Evolutionary conservation across 345 rosid genomes (phyloP), one percentile per base, ranked within the genome.

Genomic region (Bruguiera parviflora): DNA sequence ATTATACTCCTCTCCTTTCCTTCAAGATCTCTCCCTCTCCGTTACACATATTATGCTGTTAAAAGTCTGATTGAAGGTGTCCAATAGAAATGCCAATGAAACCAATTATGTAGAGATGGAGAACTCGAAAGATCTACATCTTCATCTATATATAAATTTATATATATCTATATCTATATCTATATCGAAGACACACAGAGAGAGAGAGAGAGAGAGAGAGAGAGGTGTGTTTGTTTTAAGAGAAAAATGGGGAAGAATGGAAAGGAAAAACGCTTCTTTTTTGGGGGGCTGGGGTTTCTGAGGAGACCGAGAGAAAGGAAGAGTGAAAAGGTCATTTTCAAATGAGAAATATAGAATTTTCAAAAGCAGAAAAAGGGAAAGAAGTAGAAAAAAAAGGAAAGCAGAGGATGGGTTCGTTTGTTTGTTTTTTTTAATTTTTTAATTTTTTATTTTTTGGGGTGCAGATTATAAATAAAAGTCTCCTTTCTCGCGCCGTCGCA

Each of bases 401-500:
- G 1, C 64, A 53, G 73, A 43, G 61, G 3, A 57, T 31, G n/a
- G 69, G 79, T 78, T 82, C 11, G 79, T 53, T 21, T 20, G 2
- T n/a, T 20, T n/a, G 5, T 21, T n/a, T 53, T 53, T 53, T 10
- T 19, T 9, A 0, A 83, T 85, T 85, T 67, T 72, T 58, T 51
- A n/a, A n/a, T n/a, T n/a, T 66, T 74, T 76, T 71, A 70, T 51
- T 61, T 62, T 61, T 68, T 72, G 53, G 19, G 28, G 7, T 0
- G 29, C 0, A 56, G 57, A 63, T 52, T 73, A 31, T 53, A 72
- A 71, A 27, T 21, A 47, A 63, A 28, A 43, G 49, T 43, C 49
- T 43, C 70, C 81, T 53, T 53, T 53, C 31, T 85, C 90, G 89
- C 65, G 75, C 81, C 89, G 81, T 81, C 94, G 94, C 89, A 77